Base-by-base conservation (phyloP, 1,284 basidiomycete species). In the Moniliophthora roreri region DNA sequence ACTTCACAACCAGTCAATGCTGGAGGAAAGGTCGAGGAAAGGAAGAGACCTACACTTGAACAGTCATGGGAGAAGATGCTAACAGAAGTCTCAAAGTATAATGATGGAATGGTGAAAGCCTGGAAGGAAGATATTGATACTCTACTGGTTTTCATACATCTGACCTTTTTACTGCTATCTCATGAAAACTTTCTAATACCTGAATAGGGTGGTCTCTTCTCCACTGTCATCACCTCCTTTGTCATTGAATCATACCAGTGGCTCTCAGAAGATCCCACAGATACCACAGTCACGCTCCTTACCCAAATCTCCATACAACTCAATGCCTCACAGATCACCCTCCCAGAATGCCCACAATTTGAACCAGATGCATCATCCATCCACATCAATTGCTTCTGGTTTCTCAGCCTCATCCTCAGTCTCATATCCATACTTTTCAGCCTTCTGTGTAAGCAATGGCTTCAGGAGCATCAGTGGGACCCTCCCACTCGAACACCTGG, bases 361-460 rank as follows among this genome's bases (percentile, higher is more conserved):
- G 11, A 21, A 3, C 47, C 39, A 9, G 4, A 32, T 20, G 1
- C 38, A 16, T 50, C 49, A 11, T n/a, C 23, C 20, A 16, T 50
- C 15, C 24, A 24, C 15, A 41, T 39, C 45, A 53, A 53, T 26
- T 28, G 20, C 6, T 48, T 53, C 26, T 53, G 52, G 52, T 41
- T 38, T 39, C 55, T 56, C 38, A 56, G 55, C 23, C 28, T 32
- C 28, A 32, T 32, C 28, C 28, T 32, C 28, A 32, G 28, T 32
- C 51, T 56, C 15, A 44, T 34, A 6, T 35, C 53, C 6, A 34
- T 40, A 1, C 38, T 56, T 11, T 20, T 53, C 16, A 39, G 51
- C 2, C 48, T 56, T 1, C 47, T 56, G 6, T 52, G 51, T 40
- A 56, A 56, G 39, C 55, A 56, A 45, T 56, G 55, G 55, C 6